These are phyloP conservation scores for Nevesoporus exiguus DNA, from an alignment of 768 basidiomycete genomes.

Conservation along the genomic window DNA sequence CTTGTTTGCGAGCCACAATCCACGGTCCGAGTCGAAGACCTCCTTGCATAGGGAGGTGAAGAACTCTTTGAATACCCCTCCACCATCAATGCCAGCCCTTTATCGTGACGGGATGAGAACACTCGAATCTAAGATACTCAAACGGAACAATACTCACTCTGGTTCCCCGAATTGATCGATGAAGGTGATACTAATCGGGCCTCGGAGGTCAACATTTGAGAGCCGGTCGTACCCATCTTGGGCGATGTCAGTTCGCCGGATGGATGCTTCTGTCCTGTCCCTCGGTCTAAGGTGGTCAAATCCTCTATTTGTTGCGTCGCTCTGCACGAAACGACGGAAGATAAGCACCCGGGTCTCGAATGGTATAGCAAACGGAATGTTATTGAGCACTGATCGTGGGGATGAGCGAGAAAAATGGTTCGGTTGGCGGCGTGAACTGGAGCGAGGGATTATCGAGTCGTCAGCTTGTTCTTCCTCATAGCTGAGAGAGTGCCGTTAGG, in stretches of 20 bases:
- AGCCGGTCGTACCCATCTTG: conserved; percentile 91
- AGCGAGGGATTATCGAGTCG: conserved; percentile 20
- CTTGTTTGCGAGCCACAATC: conserved; percentile 87
- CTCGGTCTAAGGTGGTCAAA: conserved; percentile 15
- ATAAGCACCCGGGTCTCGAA: conserved; percentile 89
- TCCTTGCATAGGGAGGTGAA: conserved; percentile 90
- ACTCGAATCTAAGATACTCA: background rate
- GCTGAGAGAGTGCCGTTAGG: conserved; percentile 32
- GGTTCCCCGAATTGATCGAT: conserved; percentile 84
- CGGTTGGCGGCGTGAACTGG: conserved; percentile 63
- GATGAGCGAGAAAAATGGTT: conserved; percentile 53
- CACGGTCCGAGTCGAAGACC: conserved; percentile 91
- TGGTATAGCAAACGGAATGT: conserved; percentile 93
- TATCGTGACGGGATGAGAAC: conserved; percentile 1
- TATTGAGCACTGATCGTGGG: conserved; percentile 87
- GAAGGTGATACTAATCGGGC: conserved; percentile 85
- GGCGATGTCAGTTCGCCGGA: conserved; percentile 70
- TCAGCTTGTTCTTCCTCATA: conserved; percentile 62
- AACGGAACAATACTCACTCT: conserved; percentile 53
- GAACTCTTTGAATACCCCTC: conserved; percentile 98
- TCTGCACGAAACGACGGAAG: conserved; percentile 78
- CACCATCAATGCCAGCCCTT: conserved; percentile 91
- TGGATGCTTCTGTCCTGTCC: conserved; percentile 26
- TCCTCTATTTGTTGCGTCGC: conserved; percentile 43
- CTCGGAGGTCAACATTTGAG: conserved; percentile 72